Conservation (phyloP, 164 flowering plant genomes). For the Stephania yunnanensis region DNA sequence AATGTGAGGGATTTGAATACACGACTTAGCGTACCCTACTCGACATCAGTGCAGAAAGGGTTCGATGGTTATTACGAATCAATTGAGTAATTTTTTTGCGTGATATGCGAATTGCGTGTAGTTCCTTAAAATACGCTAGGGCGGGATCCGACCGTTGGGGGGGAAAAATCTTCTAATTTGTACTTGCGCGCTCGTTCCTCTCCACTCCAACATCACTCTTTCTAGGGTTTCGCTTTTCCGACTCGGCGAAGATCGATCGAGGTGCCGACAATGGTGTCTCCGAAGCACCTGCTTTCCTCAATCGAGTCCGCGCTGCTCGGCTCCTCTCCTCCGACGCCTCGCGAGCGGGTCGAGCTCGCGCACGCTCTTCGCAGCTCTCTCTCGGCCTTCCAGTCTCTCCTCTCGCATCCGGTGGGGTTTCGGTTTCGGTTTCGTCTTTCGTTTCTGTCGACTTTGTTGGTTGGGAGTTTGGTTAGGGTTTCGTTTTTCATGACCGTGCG, state of each 20-base stretch:
- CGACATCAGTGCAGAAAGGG: no score
- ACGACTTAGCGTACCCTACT: no score
- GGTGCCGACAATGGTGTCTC: constrained; percentile 49
- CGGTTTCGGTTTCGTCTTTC: neutral
- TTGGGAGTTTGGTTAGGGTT: neutral
- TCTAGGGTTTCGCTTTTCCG: constrained; percentile 9
- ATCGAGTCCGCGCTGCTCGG: constrained; percentile 59
- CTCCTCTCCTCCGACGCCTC: constrained; percentile 63
- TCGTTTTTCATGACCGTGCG: neutral
- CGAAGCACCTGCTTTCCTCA: constrained; percentile 58
- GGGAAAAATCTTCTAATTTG: no score
- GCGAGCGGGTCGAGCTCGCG: constrained; percentile 69
- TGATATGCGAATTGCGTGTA: no score
- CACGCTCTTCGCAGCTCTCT: constrained; percentile 69
- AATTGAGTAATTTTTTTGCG: no score
- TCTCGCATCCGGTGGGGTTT: constrained; percentile 58
- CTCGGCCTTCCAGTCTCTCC: constrained; percentile 53
- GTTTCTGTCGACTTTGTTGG: neutral
- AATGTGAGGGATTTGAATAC: no score
- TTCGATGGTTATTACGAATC: no score
- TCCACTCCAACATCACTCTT: neutral
- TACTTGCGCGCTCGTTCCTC: constrained; percentile 6
- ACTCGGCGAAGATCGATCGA: neutral
- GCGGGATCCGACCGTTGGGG: no score
- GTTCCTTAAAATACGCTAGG: no score